phyloP scores from a whole-genome alignment of 441 rosid species.

The Raphanus hybrid region DNA sequence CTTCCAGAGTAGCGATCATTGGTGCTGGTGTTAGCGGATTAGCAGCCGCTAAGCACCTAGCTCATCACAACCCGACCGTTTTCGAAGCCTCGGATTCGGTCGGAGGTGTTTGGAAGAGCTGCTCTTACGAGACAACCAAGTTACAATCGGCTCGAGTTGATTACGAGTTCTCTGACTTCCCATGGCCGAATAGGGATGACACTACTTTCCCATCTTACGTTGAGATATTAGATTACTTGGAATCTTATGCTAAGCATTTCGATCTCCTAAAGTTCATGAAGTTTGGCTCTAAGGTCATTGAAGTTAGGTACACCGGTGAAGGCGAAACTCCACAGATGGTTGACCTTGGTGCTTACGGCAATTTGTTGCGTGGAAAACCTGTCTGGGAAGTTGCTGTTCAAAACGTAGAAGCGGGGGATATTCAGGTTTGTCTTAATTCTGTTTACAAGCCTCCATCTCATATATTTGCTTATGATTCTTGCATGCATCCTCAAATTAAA shows the following conservation, averaged over 20 bases:
- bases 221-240: slow-evolving; percentile 75
- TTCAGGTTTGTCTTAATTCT: slow-evolving; percentile 53
- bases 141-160: slow-evolving; percentile 70
- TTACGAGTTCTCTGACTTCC: slow-evolving; percentile 88
- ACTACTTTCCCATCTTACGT: slow-evolving; percentile 66
- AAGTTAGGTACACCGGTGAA: slow-evolving; percentile 59
- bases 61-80: slow-evolving; percentile 60
- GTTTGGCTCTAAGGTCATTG: slow-evolving; percentile 74
- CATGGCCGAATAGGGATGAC: slow-evolving; percentile 77
- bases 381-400: slow-evolving; percentile 85
- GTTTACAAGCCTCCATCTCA: not conserved
- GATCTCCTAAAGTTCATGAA: slow-evolving; percentile 63
- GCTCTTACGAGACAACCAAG: slow-evolving; percentile 75
- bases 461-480: too few species aligned
- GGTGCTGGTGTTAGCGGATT: slow-evolving; percentile 90
- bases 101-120: slow-evolving; percentile 91
- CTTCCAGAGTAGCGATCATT: slow-evolving; percentile 66
- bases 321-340: slow-evolving; percentile 25
- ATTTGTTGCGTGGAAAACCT: slow-evolving; percentile 61
- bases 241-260: slow-evolving; percentile 67
- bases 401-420: slow-evolving; percentile 48
- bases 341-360: slow-evolving; percentile 43
- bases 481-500: too few species aligned
- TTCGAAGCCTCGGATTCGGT: slow-evolving; percentile 79
- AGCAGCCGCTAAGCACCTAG: slow-evolving; percentile 73